Percentiles rank a stretch among this genome's conserved stretches.
phyloP scores from a whole-genome alignment of 345 rosid species.

The Rhizophora mangle region DNA sequence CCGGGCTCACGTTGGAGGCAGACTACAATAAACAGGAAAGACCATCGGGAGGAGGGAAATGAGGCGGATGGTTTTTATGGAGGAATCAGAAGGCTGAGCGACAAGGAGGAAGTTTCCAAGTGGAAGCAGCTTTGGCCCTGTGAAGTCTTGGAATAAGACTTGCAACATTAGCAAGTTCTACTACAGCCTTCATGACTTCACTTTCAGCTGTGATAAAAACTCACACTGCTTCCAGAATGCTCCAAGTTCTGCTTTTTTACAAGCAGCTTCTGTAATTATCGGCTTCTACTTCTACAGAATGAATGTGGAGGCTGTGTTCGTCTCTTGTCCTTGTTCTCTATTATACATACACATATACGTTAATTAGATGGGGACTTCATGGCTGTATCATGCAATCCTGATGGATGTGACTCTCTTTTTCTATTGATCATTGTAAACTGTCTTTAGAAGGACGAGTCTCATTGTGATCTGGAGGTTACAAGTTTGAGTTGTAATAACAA shows the following conservation, averaged over 20 bases:
- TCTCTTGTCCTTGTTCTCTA: background rate
- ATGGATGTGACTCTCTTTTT: constrained; percentile 17
- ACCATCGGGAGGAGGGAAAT: constrained; percentile 68
- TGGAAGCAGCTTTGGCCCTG: constrained; percentile 75
- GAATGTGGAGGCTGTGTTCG: constrained; percentile 4
- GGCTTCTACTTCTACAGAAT: constrained; percentile 1
- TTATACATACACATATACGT: too few relatives aligned
- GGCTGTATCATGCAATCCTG: constrained; percentile 15
- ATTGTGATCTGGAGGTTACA: too few relatives aligned
- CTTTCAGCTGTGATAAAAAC: background rate
- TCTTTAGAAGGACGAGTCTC: too few relatives aligned
- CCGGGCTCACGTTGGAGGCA: constrained; percentile 69
- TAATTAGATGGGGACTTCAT: background rate
- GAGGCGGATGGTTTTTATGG: constrained; percentile 80
- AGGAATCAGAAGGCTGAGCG: constrained; percentile 64
- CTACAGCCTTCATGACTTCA: background rate
- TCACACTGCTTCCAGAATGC: background rate
- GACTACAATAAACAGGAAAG: constrained; percentile 49
- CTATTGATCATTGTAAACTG: background rate
- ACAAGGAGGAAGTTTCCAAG: constrained; percentile 53
- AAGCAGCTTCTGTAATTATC: constrained; percentile 6
- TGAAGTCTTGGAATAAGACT: constrained; percentile 39
- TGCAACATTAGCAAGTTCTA: background rate
- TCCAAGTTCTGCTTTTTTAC: background rate
- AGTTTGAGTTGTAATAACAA: too few relatives aligned